Conservation (phyloP, 805 yeast genomes). For the Tetrapisispora iriomotensis region DNA sequence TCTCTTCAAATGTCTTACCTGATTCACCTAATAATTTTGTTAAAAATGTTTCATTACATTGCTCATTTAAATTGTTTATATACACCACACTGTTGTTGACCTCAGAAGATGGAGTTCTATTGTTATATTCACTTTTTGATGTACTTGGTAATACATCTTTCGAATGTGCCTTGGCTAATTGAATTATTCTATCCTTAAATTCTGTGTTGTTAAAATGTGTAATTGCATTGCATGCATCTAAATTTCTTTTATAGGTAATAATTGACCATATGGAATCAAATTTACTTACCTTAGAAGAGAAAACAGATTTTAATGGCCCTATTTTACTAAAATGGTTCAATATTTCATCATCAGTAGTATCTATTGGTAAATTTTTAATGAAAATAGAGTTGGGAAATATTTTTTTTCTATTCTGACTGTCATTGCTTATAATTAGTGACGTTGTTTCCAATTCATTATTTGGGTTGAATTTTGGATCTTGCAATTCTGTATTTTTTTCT, state of each 20-base stretch:
- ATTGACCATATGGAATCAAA: conserved; percentile 31
- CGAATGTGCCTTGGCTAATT: conserved; percentile 19
- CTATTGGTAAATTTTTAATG: conserved; percentile 28
- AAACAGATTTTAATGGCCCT: conserved; percentile 31
- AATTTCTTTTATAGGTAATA: conserved; percentile 33
- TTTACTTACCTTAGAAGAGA: conserved; percentile 20
- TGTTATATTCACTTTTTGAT: background rate
- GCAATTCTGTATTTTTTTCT: background rate
- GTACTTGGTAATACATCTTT: conserved; percentile 4
- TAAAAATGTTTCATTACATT: conserved; percentile 22
- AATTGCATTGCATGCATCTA: conserved; percentile 31
- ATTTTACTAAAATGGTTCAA: conserved; percentile 22
- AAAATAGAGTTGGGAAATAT: conserved; percentile 28
- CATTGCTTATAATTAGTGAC: background rate
- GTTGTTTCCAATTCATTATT: background rate
- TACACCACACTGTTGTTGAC: conserved; percentile 13
- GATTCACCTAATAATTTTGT: conserved; percentile 18
- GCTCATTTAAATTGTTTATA: conserved; percentile 19
- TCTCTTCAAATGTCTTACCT: conserved; percentile 4
- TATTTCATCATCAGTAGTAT: conserved; percentile 24
- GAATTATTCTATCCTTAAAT: conserved; percentile 21
- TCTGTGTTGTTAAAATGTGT: conserved; percentile 21
- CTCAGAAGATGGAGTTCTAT: background rate
- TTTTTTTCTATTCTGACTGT: conserved; percentile 3
- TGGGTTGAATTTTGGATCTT: background rate